phyloP scores from a whole-genome alignment of 2,329 filamentous ascomycete species.

The Leptographium procerum region DNA sequence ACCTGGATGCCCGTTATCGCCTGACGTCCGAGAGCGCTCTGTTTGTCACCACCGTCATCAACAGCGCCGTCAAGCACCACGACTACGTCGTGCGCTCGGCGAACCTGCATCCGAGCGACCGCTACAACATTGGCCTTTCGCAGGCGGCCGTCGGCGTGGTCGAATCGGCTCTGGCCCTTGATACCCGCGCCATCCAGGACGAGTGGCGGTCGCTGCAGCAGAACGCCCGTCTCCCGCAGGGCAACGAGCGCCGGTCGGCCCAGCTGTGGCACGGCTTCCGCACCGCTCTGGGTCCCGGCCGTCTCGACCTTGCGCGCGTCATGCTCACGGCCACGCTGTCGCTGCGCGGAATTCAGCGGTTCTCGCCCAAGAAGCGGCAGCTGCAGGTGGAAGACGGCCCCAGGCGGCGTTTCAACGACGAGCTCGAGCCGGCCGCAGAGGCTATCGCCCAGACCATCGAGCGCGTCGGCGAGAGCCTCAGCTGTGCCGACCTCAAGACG shows the following conservation, averaged over 20 bases:
- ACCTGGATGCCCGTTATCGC: slow-evolving; percentile 34
- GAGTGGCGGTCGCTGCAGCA: slow-evolving; percentile 57
- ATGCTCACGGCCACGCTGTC: slow-evolving; percentile 60
- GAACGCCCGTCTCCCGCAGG: slow-evolving; percentile 47
- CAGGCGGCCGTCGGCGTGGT: slow-evolving; percentile 52
- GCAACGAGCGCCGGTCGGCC: slow-evolving; percentile 58
- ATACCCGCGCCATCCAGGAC: slow-evolving; percentile 57
- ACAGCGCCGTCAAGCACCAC: slow-evolving; percentile 52
- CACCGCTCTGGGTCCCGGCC: slow-evolving; percentile 52
- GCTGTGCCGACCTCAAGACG: slow-evolving; percentile 56
- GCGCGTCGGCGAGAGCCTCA: slow-evolving; percentile 61
- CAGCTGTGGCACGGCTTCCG: slow-evolving; percentile 70
- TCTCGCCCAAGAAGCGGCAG: slow-evolving; percentile 43
- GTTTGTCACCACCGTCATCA: slow-evolving; percentile 53
- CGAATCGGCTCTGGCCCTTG: slow-evolving; percentile 54
- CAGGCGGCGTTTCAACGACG: slow-evolving; percentile 66
- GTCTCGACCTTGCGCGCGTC: slow-evolving; percentile 61
- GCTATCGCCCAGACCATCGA: slow-evolving; percentile 66
- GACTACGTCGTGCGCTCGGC: slow-evolving; percentile 46
- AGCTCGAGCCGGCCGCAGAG: slow-evolving; percentile 44
- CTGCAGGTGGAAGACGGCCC: slow-evolving; percentile 24
- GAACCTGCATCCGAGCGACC: slow-evolving; percentile 30
- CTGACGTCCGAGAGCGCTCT: slow-evolving; percentile 27
- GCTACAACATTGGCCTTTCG: slow-evolving; percentile 38
- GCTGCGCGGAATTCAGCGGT: slow-evolving; percentile 65